Evolutionary conservation across 2,329 filamentous ascomycete genomes (phyloP).

Genomic region (Venturia oleaginea): DNA sequence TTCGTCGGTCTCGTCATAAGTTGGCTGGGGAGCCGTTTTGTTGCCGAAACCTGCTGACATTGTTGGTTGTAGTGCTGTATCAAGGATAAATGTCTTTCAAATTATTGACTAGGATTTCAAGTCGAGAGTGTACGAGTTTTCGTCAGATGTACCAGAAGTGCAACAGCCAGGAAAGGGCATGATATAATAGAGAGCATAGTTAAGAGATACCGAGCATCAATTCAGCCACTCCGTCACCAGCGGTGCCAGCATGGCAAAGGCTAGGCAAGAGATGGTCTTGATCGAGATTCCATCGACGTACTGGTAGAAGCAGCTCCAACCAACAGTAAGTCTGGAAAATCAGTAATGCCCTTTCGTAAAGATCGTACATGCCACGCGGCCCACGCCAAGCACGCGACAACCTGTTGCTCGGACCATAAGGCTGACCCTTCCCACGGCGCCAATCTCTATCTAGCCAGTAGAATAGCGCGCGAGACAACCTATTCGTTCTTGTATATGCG

Average conservation of each 20-base stretch:
- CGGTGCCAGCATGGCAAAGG: neutral
- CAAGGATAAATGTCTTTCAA: neutral
- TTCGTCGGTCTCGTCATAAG: constrained; percentile 20
- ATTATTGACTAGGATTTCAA: no score
- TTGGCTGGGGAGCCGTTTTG: constrained; percentile 17
- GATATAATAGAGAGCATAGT: neutral
- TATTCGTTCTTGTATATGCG: neutral
- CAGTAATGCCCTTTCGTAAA: neutral
- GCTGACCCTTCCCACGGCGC: neutral
- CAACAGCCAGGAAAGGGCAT: neutral
- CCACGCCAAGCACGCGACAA: constrained; percentile 3
- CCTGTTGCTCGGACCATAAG: neutral
- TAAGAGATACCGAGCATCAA: neutral
- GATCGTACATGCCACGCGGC: neutral
- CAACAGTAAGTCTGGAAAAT: neutral
- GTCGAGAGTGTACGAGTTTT: no score
- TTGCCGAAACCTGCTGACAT: constrained; percentile 17
- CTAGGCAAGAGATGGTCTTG: neutral
- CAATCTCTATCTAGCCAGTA: neutral
- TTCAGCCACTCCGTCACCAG: constrained; percentile 4
- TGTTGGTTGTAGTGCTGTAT: neutral
- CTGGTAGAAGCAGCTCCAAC: neutral
- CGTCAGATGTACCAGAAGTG: no score
- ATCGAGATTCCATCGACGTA: neutral
- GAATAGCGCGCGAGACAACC: neutral